A percentile compares a stretch with the other conserved stretches of the same genome.
These are phyloP conservation scores for Aspergillus sp. DNA, from an alignment of 2,329 filamentous ascomycete genomes.

Conservation along the genomic window DNA sequence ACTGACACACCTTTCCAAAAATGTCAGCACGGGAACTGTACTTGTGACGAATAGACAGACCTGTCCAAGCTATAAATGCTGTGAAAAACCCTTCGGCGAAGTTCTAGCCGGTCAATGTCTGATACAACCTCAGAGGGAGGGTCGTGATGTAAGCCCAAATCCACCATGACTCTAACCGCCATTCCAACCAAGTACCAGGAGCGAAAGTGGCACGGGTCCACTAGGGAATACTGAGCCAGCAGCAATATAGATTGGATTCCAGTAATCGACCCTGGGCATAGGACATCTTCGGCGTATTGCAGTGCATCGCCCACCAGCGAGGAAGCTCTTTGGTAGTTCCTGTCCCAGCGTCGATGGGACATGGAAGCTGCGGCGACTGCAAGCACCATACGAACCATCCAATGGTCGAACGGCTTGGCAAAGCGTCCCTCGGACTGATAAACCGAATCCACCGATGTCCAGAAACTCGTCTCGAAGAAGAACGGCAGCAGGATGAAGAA, in stretches of 20 bases:
- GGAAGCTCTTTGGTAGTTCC: constrained; percentile 53
- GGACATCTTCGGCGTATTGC: constrained; percentile 67
- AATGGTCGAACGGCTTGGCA: constrained; percentile 62
- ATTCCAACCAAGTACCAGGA: constrained; percentile 91
- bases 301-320: constrained; percentile 58
- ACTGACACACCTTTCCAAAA: constrained; percentile 61
- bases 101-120: constrained; percentile 61
- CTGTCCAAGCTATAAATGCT: constrained; percentile 84
- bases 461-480: constrained; percentile 70
- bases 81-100: constrained; percentile 76
- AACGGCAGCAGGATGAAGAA: constrained; percentile 72
- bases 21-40: constrained; percentile 10
- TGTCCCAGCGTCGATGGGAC: constrained; percentile 57
- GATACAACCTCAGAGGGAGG: constrained; percentile 61
- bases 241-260: constrained; percentile 83
- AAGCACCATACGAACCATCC: constrained; percentile 80
- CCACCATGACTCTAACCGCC: constrained; percentile 75
- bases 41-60: constrained; percentile 36
- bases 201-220: constrained; percentile 85
- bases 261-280: constrained; percentile 72
- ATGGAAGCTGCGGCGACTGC: constrained; percentile 70
- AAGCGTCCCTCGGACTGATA: constrained; percentile 61
- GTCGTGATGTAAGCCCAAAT: constrained; percentile 88
- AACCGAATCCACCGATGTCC: constrained; percentile 68
- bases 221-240: constrained; percentile 78